Evolutionary conservation across 345 rosid genomes (phyloP).

Genomic region (Balakata baccata): DNA sequence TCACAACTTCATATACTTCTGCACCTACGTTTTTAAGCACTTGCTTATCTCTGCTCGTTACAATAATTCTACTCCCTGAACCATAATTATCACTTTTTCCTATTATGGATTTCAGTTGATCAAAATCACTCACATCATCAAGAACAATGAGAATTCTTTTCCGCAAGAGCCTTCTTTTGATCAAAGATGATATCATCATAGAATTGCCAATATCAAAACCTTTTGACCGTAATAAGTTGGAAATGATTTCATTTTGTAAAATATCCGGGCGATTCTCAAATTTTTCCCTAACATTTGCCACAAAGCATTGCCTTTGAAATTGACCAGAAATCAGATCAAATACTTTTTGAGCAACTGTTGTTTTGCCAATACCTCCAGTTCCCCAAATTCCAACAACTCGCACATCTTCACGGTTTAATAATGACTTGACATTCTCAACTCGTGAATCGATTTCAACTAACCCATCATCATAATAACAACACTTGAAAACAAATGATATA

Average conservation of each 20-base stretch:
- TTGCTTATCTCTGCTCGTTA: slow-evolving; percentile 7
- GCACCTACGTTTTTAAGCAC: neutral
- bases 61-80: slow-evolving; percentile 5
- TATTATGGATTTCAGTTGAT: neutral
- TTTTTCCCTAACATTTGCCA: neutral
- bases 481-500: neutral
- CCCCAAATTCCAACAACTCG: slow-evolving; percentile 3
- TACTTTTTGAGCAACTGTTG: neutral
- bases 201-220: neutral
- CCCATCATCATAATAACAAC: neutral
- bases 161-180: neutral
- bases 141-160: slow-evolving; percentile 1
- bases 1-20: neutral
- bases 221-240: neutral
- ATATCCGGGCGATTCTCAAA: neutral
- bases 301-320: neutral
- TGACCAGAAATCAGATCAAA: neutral
- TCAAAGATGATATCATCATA: neutral
- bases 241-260: neutral
- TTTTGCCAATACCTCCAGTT: slow-evolving; percentile 6
- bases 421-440: neutral
- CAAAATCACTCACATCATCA: neutral
- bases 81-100: neutral
- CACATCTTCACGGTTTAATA: neutral
- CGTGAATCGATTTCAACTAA: neutral